Conservation (phyloP, 2,329 filamentous ascomycete genomes). For the Xylaria multiplex region DNA sequence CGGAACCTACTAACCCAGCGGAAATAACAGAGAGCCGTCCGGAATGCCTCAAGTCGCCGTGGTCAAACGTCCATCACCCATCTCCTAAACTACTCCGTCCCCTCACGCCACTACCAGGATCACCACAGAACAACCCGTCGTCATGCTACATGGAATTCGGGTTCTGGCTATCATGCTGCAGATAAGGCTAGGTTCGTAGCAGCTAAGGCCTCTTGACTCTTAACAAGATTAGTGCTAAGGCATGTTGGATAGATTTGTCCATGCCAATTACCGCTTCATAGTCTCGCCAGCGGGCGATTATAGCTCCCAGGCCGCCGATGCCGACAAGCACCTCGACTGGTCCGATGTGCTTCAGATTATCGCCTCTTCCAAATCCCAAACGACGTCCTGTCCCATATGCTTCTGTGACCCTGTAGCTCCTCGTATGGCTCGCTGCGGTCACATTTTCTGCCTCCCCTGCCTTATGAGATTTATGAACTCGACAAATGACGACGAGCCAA, state of each 20-base stretch:
- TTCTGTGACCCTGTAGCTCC: slow-evolving; percentile 91
- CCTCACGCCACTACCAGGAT: slow-evolving; percentile 73
- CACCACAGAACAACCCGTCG: slow-evolving; percentile 69
- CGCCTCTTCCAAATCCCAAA: slow-evolving; percentile 88
- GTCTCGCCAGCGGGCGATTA: slow-evolving; percentile 87
- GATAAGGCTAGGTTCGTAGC: slow-evolving; percentile 82
- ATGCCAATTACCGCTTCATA: slow-evolving; percentile 97
- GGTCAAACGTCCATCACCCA: slow-evolving; percentile 98
- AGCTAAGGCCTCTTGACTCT: slow-evolving; percentile 3
- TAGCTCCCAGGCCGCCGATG: slow-evolving; percentile 80
- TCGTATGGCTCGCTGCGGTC: slow-evolving; percentile 95
- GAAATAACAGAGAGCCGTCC: slow-evolving; percentile 57
- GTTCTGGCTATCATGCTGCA: slow-evolving; percentile 87
- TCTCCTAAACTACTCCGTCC: slow-evolving; percentile 88
- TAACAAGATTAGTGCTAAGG: slow-evolving; percentile 15
- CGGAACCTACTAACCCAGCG: slow-evolving; percentile 18
- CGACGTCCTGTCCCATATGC: slow-evolving; percentile 92
- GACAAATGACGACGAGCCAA: slow-evolving; percentile 73
- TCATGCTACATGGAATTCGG: slow-evolving; percentile 83
- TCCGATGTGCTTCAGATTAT: slow-evolving; percentile 88
- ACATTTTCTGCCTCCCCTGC: slow-evolving; percentile 95
- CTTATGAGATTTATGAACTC: slow-evolving; percentile 96
- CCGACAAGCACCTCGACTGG: slow-evolving; percentile 93
- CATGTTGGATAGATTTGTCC: slow-evolving; percentile 72
- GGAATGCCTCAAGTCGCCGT: slow-evolving; percentile 74